Percentiles rank a stretch among this genome's conserved stretches.
Evolutionary conservation across 192 early-diverging fungal genomes (phyloP).

Genomic region (Coemansia sp.): DNA sequence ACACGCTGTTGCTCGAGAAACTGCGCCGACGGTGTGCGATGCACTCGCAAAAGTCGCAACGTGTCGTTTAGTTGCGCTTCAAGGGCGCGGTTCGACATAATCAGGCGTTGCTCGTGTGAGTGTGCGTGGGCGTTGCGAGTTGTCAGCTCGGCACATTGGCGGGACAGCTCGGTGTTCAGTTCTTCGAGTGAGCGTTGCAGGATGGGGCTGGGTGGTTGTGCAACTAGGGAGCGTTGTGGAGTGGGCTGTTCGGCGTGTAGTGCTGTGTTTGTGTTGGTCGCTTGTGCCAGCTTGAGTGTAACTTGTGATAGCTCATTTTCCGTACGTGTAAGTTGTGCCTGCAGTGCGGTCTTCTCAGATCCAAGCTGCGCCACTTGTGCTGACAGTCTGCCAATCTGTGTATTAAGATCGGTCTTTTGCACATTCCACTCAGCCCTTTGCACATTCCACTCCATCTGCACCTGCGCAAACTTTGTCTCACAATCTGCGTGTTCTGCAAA

Average conservation of each 20-base stretch:
- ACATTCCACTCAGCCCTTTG: background rate
- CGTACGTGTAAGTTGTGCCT: background rate
- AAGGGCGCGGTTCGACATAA: slow-evolving; percentile 18
- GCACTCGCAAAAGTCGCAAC: slow-evolving; percentile 12
- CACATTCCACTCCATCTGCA: background rate
- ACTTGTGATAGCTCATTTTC: background rate
- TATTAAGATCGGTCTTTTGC: background rate
- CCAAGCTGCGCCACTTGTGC: background rate
- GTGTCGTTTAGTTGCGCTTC: slow-evolving; percentile 24
- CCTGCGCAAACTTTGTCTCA: background rate
- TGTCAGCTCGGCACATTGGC: background rate
- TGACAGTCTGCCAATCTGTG: background rate
- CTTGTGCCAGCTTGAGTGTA: no score
- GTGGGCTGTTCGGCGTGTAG: background rate
- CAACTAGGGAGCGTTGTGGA: no score
- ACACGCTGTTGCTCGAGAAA: background rate
- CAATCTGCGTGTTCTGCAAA: no score
- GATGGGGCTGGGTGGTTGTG: no score
- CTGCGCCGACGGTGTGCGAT: slow-evolving; percentile 20
- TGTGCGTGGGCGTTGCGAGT: slow-evolving; percentile 2
- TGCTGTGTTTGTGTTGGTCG: no score
- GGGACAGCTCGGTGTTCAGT: background rate
- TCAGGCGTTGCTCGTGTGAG: slow-evolving; percentile 21
- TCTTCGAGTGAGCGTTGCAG: background rate
- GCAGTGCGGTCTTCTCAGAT: background rate